phyloP scores from a whole-genome alignment of 2,329 filamentous ascomycete species.

The Pseudocercospora macadamiae region DNA sequence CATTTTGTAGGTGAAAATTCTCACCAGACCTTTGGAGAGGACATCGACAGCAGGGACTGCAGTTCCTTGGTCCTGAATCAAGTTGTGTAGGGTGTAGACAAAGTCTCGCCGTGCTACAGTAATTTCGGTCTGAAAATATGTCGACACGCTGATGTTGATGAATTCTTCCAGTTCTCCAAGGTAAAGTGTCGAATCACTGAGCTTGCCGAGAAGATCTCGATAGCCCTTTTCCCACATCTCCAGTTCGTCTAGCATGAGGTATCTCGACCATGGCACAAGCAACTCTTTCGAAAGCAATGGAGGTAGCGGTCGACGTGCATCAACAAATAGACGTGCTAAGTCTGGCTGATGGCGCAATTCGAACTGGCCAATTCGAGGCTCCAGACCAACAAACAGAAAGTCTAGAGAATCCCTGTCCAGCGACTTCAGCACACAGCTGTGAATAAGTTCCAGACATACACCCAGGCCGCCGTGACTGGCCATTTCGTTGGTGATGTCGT shows the following conservation, averaged over 20 bases:
- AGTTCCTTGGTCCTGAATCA: slow-evolving; percentile 18
- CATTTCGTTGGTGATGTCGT: slow-evolving; percentile 14
- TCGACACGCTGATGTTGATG: slow-evolving; percentile 24
- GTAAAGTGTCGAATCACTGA: slow-evolving; percentile 25
- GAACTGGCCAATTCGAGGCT: slow-evolving; percentile 17
- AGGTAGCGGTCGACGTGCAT: slow-evolving; percentile 26
- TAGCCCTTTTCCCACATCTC: slow-evolving; percentile 26
- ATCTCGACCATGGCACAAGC: slow-evolving; percentile 26
- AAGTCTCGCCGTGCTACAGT: slow-evolving; percentile 22
- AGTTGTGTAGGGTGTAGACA: slow-evolving; percentile 20
- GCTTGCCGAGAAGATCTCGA: slow-evolving; percentile 21
- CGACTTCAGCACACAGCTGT: slow-evolving; percentile 15
- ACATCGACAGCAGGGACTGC: slow-evolving; percentile 20
- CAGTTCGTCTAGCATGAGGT: slow-evolving; percentile 28
- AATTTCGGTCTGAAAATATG: slow-evolving; percentile 27
- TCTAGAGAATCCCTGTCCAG: slow-evolving; percentile 22
- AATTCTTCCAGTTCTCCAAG: slow-evolving; percentile 26
- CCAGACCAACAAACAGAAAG: slow-evolving; percentile 20
- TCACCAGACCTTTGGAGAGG: slow-evolving; percentile 26
- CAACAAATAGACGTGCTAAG: slow-evolving; percentile 30
- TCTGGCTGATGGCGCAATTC: slow-evolving; percentile 27
- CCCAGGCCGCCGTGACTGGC: slow-evolving; percentile 21
- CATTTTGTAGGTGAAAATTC: slow-evolving; percentile 29
- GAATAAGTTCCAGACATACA: slow-evolving; percentile 21
- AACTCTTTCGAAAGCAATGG: slow-evolving; percentile 20